These are phyloP conservation scores for Pichia sp. DNA, from an alignment of 1,139 yeast species.

Conservation along the genomic window DNA sequence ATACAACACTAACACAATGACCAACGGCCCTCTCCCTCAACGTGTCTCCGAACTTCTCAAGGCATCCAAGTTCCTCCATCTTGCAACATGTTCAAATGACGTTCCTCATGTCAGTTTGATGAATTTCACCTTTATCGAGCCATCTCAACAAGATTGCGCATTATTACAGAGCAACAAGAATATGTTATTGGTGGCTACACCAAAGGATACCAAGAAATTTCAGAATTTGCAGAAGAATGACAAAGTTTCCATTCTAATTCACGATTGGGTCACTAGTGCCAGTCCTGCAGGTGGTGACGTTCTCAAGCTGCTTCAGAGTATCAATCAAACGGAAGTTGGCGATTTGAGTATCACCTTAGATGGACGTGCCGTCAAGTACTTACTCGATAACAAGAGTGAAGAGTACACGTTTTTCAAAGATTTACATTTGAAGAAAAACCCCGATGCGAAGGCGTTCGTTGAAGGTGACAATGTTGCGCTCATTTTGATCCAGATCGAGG, in stretches of 20 bases:
- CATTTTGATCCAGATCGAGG: conserved; percentile 53
- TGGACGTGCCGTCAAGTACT: conserved; percentile 55
- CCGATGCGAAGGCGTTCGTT: conserved; percentile 66
- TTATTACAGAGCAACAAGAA: conserved; percentile 30
- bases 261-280: conserved; percentile 58
- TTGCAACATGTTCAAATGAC: conserved; percentile 64
- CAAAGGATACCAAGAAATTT: conserved; percentile 62
- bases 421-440: conserved; percentile 51
- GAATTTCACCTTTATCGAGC: conserved; percentile 67
- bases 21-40: conserved; percentile 49
- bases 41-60: conserved; percentile 48
- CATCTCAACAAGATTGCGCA: conserved; percentile 24
- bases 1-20: too few relatives aligned
- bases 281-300: conserved; percentile 25
- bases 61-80: conserved; percentile 63
- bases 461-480: conserved; percentile 57
- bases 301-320: conserved; percentile 56
- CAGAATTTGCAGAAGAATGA: conserved; percentile 61
- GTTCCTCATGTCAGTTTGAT: conserved; percentile 80
- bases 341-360: conserved; percentile 71
- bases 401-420: conserved; percentile 50
- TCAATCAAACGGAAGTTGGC: conserved; percentile 71
- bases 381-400: conserved; percentile 33
- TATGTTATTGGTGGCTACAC: conserved; percentile 59
- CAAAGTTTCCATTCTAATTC: conserved; percentile 70